These are phyloP conservation scores for Candida ficus DNA, from an alignment of 805 yeast genomes.

Conservation along the genomic window DNA sequence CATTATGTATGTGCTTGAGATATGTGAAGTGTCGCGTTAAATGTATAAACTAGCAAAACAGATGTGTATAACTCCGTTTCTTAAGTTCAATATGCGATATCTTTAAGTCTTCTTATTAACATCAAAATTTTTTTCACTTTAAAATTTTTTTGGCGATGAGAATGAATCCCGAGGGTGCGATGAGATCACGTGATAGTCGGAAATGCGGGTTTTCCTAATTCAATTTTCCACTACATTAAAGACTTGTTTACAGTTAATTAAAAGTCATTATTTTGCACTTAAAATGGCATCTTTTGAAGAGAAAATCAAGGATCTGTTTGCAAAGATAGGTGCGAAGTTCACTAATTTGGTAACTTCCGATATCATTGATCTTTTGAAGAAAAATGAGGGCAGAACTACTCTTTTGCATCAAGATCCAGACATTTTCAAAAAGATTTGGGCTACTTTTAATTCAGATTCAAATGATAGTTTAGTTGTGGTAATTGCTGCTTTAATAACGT, in stretches of 20 bases:
- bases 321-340: not conserved
- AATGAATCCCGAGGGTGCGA: not conserved
- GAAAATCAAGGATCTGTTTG: not conserved
- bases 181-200: conserved; percentile 1
- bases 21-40: not conserved
- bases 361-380: not conserved
- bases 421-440: conserved; percentile 3
- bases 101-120: not conserved
- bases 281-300: no score
- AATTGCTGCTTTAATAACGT: not conserved
- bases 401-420: conserved; percentile 2
- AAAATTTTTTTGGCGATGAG: conserved; percentile 4
- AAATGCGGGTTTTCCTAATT: no score
- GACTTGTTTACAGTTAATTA: no score
- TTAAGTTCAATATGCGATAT: not conserved
- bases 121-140: conserved; percentile 5
- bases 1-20: conserved; percentile 21
- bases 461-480: conserved; percentile 10
- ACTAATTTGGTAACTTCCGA: no score
- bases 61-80: not conserved
- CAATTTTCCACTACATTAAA: not conserved
- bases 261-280: no score
- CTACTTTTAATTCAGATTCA: not conserved
- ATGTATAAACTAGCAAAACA: not conserved
- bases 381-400: not conserved